phyloP scores from a whole-genome alignment of 2,329 filamentous ascomycete species.

The Pseudocercospora vitis region DNA sequence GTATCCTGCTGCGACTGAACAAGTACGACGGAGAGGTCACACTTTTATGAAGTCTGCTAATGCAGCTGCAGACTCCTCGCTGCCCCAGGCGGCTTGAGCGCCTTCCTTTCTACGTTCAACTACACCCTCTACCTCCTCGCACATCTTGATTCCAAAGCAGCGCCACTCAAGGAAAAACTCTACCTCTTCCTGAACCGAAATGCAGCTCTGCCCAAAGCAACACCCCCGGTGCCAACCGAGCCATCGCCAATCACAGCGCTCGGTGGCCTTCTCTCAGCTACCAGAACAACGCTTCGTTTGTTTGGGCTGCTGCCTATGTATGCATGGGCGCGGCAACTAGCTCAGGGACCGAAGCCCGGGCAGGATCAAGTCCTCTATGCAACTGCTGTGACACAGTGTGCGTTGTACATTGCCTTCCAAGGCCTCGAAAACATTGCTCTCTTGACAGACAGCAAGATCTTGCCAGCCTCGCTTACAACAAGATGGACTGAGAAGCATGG shows the following conservation, averaged over 20 bases:
- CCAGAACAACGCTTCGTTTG: conserved; percentile 47
- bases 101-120: conserved; percentile 50
- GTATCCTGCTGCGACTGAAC: conserved; percentile 45
- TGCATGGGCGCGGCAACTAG: conserved; percentile 45
- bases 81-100: conserved; percentile 45
- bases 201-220: conserved; percentile 19
- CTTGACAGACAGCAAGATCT: conserved; percentile 44
- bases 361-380: conserved; percentile 45
- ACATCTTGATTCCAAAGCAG: conserved; percentile 44
- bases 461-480: conserved; percentile 40
- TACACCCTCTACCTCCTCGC: conserved; percentile 49
- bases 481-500: conserved; percentile 36
- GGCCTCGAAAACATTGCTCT: conserved; percentile 47
- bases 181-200: conserved; percentile 37
- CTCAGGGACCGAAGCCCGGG: conserved; percentile 44
- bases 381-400: conserved; percentile 44
- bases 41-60: conserved; percentile 1
- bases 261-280: conserved; percentile 43
- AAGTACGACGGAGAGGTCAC: conserved; percentile 37
- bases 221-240: conserved; percentile 22
- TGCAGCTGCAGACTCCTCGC: conserved; percentile 41
- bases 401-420: conserved; percentile 47
- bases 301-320: conserved; percentile 48
- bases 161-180: conserved; percentile 39
- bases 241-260: conserved; percentile 38